Base-by-base conservation (phyloP, 2,329 filamentous ascomycete genomes). In the Ceratocystis papillata region DNA sequence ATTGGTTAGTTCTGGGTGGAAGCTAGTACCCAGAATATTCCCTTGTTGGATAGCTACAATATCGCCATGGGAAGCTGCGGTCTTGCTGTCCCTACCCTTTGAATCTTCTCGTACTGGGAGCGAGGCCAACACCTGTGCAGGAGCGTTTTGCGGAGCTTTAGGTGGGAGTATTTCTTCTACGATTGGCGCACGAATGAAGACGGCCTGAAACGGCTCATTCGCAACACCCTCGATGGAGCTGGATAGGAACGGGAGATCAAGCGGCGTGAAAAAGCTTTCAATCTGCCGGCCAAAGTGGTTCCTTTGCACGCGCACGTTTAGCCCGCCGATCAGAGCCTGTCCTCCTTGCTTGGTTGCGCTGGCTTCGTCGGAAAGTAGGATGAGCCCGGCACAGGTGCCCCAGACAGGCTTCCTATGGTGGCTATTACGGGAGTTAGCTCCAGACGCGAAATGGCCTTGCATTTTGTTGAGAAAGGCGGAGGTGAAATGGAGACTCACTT, bases 281-380 rank as follows among this genome's bases (percentile, higher is more conserved):
- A 88, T 87, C 76, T 99, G 94, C 65, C 93, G 84, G 2, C 94
- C 94, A 73, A 96, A 99, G 75, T 96, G 90, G 73, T 97, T 99
- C 60, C 94, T 83, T 73, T 95, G 91, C 41, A 97, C 92, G 59
- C 90, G 82, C 45, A 99, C 92, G 72, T 91, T 87, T 46, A 99
- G 81, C 1, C 94, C 94, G 15, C 94, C 94, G 69, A 99, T 90
- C 65, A 97, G 81, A 68, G 96, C 90, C 75, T 97, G 94, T 0
- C 93, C 93, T 55, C 90, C 91, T 72, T 88, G 86, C 74, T 96
- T 97, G 46, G 89, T 91, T 69, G 87, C 84, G 74, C 93, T 96
- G 62, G 91, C 93, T 67, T 88, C 86, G 72, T 96, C 89, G 1
- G 91, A 88, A 62, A 99, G 85, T 62, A 97, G 79, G 71, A 99